phyloP scores from a whole-genome alignment of 2,329 filamentous ascomycete species.

The Fusarium robinianum region DNA sequence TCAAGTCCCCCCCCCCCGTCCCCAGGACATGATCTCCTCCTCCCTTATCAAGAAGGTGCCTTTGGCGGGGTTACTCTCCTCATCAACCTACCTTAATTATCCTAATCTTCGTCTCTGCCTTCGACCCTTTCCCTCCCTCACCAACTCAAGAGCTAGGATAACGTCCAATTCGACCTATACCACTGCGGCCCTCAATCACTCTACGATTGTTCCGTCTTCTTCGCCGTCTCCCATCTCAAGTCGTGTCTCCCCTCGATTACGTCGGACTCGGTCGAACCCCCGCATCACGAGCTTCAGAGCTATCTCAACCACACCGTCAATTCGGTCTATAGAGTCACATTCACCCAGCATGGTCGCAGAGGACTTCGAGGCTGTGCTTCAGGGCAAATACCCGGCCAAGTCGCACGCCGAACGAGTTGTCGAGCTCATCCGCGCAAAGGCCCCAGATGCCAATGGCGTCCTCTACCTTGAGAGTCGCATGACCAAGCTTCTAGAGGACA shows the following conservation, averaged over 20 bases:
- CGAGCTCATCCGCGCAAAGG: constrained; percentile 71
- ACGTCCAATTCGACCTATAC: not conserved
- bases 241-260: constrained; percentile 1
- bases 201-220: too few relatives aligned
- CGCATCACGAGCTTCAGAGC: constrained; percentile 11
- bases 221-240: not conserved
- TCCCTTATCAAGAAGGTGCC: constrained; percentile 25
- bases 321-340: not conserved
- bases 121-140: constrained; percentile 4
- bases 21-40: constrained; percentile 1
- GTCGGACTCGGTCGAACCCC: constrained; percentile 1
- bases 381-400: constrained; percentile 80
- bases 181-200: too few relatives aligned
- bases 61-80: constrained; percentile 26
- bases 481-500: constrained; percentile 84
- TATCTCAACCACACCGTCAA: constrained; percentile 3
- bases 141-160: constrained; percentile 4
- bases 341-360: constrained; percentile 42
- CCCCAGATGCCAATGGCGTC: constrained; percentile 67
- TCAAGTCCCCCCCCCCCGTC: constrained; percentile 19
- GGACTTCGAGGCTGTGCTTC: constrained; percentile 57
- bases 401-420: constrained; percentile 83
- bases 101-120: constrained; percentile 2
- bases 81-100: constrained; percentile 4
- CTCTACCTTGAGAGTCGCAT: constrained; percentile 88